phyloP scores from a whole-genome alignment of 2,329 filamentous ascomycete genomes.

The Nemania sp. region DNA sequence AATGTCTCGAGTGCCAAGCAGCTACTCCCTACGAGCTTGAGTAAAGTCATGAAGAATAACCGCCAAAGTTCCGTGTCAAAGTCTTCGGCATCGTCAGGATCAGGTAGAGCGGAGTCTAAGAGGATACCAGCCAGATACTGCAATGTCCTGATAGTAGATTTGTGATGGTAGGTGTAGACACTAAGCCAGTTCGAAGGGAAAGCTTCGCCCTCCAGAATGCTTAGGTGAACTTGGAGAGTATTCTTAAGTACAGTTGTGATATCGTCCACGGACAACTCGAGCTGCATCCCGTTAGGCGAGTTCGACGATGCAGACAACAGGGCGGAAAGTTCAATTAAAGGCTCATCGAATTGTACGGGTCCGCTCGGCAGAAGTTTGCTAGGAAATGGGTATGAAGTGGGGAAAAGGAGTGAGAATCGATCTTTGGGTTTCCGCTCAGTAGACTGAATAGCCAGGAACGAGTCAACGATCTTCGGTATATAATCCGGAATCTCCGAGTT shows the following conservation, averaged over 20 bases:
- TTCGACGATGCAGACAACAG: conserved; percentile 85
- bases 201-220: conserved; percentile 87
- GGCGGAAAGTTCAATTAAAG: conserved; percentile 87
- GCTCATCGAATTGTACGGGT: conserved; percentile 78
- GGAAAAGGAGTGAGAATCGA: conserved; percentile 88
- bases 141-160: conserved; percentile 86
- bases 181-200: conserved; percentile 93
- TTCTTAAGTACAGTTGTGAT: conserved; percentile 81
- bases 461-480: conserved; percentile 90
- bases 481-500: conserved; percentile 87
- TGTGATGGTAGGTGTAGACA: conserved; percentile 91
- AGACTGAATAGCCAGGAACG: conserved; percentile 81
- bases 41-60: conserved; percentile 86
- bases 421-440: conserved; percentile 66
- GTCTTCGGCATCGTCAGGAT: conserved; percentile 88
- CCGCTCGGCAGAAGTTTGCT: conserved; percentile 73
- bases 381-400: conserved; percentile 89
- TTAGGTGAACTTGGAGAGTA: conserved; percentile 85
- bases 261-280: conserved; percentile 80
- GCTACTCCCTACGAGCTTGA: conserved; percentile 90
- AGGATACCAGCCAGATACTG: conserved; percentile 85
- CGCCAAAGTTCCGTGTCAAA: conserved; percentile 97
- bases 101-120: conserved; percentile 84
- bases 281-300: conserved; percentile 77
- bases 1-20: conserved; percentile 94